Percentiles rank a stretch among this genome's conserved stretches.
phyloP scores from a whole-genome alignment of 305 asterid genomes.

The Fraxinus albicans region DNA sequence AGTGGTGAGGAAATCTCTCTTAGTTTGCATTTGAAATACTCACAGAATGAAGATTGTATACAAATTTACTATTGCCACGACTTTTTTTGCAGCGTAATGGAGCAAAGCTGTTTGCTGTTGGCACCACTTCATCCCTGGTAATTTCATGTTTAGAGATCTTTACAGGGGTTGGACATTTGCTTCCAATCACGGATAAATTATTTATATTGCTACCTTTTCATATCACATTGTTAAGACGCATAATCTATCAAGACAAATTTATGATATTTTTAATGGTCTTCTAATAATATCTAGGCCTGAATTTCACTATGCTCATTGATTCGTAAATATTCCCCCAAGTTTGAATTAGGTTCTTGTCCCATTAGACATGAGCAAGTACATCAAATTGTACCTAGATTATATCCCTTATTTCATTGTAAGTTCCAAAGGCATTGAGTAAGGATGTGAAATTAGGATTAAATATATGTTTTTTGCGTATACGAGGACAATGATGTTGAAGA shows the following conservation, averaged over 20 bases:
- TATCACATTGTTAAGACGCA: neutral
- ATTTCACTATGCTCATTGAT: neutral
- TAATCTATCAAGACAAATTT: neutral
- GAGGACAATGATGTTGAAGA: neutral
- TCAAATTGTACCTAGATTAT: neutral
- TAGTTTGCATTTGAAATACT: neutral
- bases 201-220: neutral
- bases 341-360: neutral
- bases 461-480: neutral
- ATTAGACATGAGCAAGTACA: neutral
- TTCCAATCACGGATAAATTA: neutral
- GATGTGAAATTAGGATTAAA: neutral
- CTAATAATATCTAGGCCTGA: neutral
- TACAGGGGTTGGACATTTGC: neutral
- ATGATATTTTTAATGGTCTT: neutral
- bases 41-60: constrained; percentile 3
- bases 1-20: neutral
- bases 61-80: constrained; percentile 18
- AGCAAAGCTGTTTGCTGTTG: constrained; percentile 82
- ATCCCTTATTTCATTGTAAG: neutral
- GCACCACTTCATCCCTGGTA: constrained; percentile 87
- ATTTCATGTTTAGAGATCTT: neutral
- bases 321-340: neutral
- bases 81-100: constrained; percentile 68
- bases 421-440: neutral